Conservation (phyloP, 345 rosid species). For the Aquilaria sinensis region DNA sequence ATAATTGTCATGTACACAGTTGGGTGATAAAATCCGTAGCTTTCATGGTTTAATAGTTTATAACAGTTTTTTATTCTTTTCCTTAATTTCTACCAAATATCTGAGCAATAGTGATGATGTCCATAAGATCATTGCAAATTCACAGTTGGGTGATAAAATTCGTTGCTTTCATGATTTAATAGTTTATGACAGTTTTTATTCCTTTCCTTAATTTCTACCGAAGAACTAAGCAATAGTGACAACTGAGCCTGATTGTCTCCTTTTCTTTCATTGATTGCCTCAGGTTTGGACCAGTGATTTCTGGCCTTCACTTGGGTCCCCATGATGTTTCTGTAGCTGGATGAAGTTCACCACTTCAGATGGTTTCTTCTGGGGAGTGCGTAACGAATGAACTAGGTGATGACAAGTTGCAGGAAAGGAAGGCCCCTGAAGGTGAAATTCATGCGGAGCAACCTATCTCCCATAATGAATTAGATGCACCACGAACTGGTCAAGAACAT, state of each 20-base stretch:
- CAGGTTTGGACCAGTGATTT: conserved; percentile 11
- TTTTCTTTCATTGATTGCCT: not conserved
- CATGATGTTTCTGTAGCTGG: conserved; percentile 18
- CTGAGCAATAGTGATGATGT: too few species aligned
- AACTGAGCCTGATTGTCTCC: not conserved
- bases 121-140: too few species aligned
- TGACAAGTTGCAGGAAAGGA: conserved; percentile 26
- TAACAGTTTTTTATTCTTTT: too few species aligned
- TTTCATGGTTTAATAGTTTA: too few species aligned
- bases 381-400: conserved; percentile 25
- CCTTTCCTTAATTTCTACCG: too few species aligned
- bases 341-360: conserved; percentile 20
- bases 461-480: conserved; percentile 16
- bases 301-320: conserved; percentile 5
- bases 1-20: too few species aligned
- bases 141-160: too few species aligned
- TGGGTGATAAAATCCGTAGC: too few species aligned
- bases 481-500: conserved; percentile 27
- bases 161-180: too few species aligned
- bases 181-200: too few species aligned
- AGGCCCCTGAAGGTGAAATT: conserved; percentile 20
- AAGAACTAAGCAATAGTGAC: too few species aligned
- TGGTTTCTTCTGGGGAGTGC: conserved; percentile 37
- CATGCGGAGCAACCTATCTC: conserved; percentile 20
- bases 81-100: too few species aligned